phyloP scores from a whole-genome alignment of 495 filamentous ascomycete species.

The Articulospora tetracladia region DNA sequence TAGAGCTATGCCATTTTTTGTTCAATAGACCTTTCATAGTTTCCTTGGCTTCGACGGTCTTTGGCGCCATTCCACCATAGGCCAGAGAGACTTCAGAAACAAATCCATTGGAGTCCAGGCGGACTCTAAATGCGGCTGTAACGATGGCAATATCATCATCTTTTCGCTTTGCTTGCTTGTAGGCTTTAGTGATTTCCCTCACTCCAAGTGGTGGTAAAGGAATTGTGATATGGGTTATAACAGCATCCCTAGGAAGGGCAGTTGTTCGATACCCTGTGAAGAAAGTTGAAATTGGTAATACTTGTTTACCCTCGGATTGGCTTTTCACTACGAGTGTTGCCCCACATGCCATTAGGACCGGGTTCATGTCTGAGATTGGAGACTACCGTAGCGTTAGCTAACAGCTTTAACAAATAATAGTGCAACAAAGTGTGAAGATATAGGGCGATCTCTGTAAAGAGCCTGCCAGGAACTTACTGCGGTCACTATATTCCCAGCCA shows the following conservation, averaged over 20 bases:
- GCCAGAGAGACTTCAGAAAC: conserved; percentile 60
- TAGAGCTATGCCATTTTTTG: conserved; percentile 60
- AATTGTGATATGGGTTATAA: conserved; percentile 39
- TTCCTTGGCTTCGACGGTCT: conserved; percentile 65
- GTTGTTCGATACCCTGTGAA: conserved; percentile 37
- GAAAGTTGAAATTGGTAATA: conserved; percentile 30
- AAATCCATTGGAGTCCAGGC: conserved; percentile 46
- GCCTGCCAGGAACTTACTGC: conserved; percentile 22
- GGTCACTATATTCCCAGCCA: conserved; percentile 37
- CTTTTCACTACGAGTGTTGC: conserved; percentile 28
- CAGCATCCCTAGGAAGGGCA: conserved; percentile 29
- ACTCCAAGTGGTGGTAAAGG: neutral
- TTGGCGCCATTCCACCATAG: conserved; percentile 74
- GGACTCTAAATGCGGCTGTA: conserved; percentile 64
- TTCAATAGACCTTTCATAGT: conserved; percentile 56
- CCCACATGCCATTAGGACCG: conserved; percentile 32
- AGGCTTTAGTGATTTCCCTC: conserved; percentile 57
- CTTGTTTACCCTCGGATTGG: conserved; percentile 22
- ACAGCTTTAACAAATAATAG: no score
- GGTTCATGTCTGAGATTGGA: conserved; percentile 38
- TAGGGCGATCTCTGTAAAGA: no score
- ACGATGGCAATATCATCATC: conserved; percentile 83
- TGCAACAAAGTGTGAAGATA: neutral
- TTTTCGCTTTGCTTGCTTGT: conserved; percentile 77
- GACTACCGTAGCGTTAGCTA: conserved; percentile 16